Evolutionary conservation across 2,329 filamentous ascomycete species (phyloP).

Genomic region (Ophiostoma ips): DNA sequence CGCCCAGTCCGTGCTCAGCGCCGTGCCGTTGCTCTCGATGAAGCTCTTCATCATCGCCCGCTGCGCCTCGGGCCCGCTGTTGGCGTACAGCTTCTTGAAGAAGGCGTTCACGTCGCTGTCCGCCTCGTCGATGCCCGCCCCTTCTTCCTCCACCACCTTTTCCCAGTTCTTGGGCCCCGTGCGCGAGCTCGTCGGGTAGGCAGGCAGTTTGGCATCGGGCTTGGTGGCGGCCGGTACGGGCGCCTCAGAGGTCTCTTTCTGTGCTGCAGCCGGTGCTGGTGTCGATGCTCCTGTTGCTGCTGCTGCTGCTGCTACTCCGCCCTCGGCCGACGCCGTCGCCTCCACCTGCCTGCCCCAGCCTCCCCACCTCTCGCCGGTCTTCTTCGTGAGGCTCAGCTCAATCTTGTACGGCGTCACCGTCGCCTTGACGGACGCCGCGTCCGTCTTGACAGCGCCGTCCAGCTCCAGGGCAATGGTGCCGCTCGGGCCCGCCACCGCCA

Average conservation of each 20-base stretch:
- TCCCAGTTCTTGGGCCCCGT: conserved; percentile 88
- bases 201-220: too few relatives aligned
- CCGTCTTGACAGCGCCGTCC: conserved; percentile 14
- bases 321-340: not conserved
- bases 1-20: conserved; percentile 81
- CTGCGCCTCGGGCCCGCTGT: conserved; percentile 62
- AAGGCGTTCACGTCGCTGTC: conserved; percentile 59
- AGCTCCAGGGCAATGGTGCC: conserved; percentile 16
- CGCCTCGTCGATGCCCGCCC: conserved; percentile 43
- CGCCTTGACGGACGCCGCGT: conserved; percentile 12
- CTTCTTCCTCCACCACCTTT: conserved; percentile 43
- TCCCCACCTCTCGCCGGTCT: conserved; percentile 19
- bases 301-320: too few relatives aligned
- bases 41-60: conserved; percentile 98
- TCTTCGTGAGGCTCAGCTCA: conserved; percentile 21
- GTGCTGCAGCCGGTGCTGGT: not conserved
- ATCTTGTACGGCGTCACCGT: conserved; percentile 20
- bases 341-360: conserved; percentile 18
- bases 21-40: conserved; percentile 82
- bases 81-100: conserved; percentile 80
- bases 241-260: too few relatives aligned
- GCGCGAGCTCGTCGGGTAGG: conserved; percentile 78
- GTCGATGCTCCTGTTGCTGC: not conserved
- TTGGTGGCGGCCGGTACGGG: too few relatives aligned
- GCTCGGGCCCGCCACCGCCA: conserved; percentile 10